Percentiles rank a stretch among this genome's conserved stretches.
Conservation (phyloP, 495 filamentous ascomycete genomes). For the Trichocladium antarcticum region DNA sequence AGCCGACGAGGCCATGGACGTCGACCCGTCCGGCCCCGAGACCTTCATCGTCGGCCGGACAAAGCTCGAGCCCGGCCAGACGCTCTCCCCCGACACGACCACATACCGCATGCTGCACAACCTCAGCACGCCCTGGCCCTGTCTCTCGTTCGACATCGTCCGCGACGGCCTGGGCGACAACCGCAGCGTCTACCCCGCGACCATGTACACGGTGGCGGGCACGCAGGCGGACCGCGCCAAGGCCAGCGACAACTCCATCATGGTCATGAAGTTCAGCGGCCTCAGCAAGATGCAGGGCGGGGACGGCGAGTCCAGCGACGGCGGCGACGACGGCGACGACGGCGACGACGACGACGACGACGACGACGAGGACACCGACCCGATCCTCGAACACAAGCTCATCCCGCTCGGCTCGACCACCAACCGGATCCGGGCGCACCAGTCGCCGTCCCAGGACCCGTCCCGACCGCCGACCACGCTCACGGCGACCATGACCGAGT, state of each 20-base stretch:
- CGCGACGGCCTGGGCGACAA: constrained; percentile 81
- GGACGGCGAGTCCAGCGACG: constrained; percentile 50
- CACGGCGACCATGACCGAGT: constrained; percentile 85
- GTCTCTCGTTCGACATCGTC: constrained; percentile 88
- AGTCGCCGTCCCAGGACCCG: constrained; percentile 57
- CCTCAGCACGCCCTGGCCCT: constrained; percentile 87
- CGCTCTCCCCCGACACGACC: constrained; percentile 74
- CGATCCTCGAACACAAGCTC: constrained; percentile 83
- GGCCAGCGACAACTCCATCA: constrained; percentile 76
- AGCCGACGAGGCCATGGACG: constrained; percentile 82
- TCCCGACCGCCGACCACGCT: constrained; percentile 63
- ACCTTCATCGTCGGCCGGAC: constrained; percentile 89
- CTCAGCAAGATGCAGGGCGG: constrained; percentile 72
- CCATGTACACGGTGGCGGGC: constrained; percentile 84
- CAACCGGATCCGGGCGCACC: constrained; percentile 81
- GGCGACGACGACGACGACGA: constrained; percentile 76
- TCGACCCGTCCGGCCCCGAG: constrained; percentile 53
- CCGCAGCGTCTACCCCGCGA: constrained; percentile 80
- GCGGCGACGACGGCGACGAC: constrained; percentile 67
- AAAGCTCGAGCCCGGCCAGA: constrained; percentile 78
- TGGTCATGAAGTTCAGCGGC: constrained; percentile 91
- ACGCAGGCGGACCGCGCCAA: constrained; percentile 73
- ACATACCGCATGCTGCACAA: constrained; percentile 96
- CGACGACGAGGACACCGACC: constrained; percentile 70
- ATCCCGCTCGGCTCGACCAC: constrained; percentile 78